These are phyloP conservation scores for Tetrahymena malaccensis DNA, from an alignment of 73 alveolate genomes.

Conservation along the genomic window DNA sequence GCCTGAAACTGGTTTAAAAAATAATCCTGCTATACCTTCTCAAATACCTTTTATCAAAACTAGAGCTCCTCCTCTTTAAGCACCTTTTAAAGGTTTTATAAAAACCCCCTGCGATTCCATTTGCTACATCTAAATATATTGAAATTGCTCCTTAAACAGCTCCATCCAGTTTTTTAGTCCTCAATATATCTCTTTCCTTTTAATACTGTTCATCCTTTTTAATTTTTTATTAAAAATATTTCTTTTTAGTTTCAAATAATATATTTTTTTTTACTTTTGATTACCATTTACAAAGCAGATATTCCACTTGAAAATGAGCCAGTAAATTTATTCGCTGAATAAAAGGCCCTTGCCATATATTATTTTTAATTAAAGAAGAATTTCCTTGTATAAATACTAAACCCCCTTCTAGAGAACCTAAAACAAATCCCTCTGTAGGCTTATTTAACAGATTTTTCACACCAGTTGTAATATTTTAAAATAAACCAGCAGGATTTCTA, in stretches of 20 bases:
- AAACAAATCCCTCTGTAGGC: conserved; percentile 80
- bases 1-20: conserved; percentile 92
- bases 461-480: conserved; percentile 87
- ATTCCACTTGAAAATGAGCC: conserved; percentile 83
- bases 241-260: background rate
- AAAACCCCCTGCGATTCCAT: conserved; percentile 94
- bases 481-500: conserved; percentile 89
- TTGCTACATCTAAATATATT: conserved; percentile 54
- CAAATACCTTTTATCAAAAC: conserved; percentile 91
- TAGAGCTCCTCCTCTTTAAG: conserved; percentile 66
- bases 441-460: conserved; percentile 82
- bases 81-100: conserved; percentile 82
- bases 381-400: conserved; percentile 85
- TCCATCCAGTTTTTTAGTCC: conserved; percentile 92
- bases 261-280: background rate
- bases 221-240: background rate
- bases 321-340: conserved; percentile 80
- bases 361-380: conserved; percentile 77
- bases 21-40: conserved; percentile 93
- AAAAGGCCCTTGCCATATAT: conserved; percentile 92
- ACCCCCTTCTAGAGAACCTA: conserved; percentile 87
- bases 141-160: conserved; percentile 75
- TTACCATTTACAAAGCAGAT: conserved; percentile 59
- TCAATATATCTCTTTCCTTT: conserved; percentile 66
- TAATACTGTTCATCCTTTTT: conserved; percentile 71